Base-by-base conservation (phyloP, 306 rosid genomes). In the Acacia melanoxylon region DNA sequence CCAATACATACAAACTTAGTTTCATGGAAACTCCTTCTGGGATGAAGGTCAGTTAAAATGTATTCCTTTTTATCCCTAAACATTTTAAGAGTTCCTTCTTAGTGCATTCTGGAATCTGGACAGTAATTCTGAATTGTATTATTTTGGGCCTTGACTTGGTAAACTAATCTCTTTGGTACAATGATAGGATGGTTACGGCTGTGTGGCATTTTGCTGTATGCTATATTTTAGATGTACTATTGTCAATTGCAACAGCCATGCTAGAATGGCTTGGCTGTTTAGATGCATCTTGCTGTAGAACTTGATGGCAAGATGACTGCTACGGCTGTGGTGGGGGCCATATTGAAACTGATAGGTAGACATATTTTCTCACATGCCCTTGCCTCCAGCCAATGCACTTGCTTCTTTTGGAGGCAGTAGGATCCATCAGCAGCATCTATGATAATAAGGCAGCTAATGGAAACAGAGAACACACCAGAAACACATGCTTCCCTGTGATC, bases 1-100 rank as follows among this genome's bases (percentile, higher is more conserved):
- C 99, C 31, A 95, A 95, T 77, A 89, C 98, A 10, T 95, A 92
- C 89, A 95, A 95, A 88, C 98, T 95, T 80, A 92, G 92, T 86
- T 93, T 95, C 88, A 93, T 91, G 94, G 99, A 92, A 86, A 93
- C 86, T 78, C 98, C 99, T 42, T 93, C 98, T 46, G 99, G 99
- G 72, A 78, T 95, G 68, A 95, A 95, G 97, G 98, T 92, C 10
- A 37, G 86, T 74, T 72, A 24, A 66, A 59, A 72, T 73, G 52
- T 16, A 31, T 72, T 65, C 72, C 12, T 58, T 75, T 66, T 82
- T 85, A 22, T 58, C 31, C 71, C 58, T 82, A 4, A 52, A 78
- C 74, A 46, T 35, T 49, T 14, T 29, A 54, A 58, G 16, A 72
- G 62, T 58, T 61, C 63, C 41, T 22, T 83, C 12, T 86, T 73